Conservation (phyloP, 805 yeast species). For the Kuraishia molischiana region DNA sequence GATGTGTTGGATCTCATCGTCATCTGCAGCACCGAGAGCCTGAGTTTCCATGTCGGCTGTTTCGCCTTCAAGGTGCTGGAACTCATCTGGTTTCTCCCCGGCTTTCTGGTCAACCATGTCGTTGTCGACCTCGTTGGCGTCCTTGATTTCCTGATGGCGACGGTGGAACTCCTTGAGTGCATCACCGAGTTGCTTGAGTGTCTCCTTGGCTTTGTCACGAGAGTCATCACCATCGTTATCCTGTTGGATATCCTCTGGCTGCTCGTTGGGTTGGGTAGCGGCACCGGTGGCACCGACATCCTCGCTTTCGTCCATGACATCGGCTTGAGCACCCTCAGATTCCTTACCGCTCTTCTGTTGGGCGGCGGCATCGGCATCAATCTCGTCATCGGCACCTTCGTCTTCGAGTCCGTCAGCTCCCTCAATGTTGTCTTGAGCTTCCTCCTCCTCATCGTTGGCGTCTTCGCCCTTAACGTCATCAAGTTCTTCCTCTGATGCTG, state of each 20-base stretch:
- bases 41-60: conserved; percentile 76
- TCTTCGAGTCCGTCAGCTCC: conserved; percentile 19
- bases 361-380: conserved; percentile 22
- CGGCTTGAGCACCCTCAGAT: conserved; percentile 27
- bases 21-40: conserved; percentile 84
- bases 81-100: conserved; percentile 72
- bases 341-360: conserved; percentile 22
- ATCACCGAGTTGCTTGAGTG: conserved; percentile 85
- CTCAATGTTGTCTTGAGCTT: conserved; percentile 20
- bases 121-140: conserved; percentile 44
- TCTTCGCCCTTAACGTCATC: conserved; percentile 10
- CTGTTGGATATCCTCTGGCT: conserved; percentile 30
- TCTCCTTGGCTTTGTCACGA: conserved; percentile 60
- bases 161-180: conserved; percentile 85
- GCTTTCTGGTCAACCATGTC: conserved; percentile 41
- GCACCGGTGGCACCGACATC: conserved; percentile 63
- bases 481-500: conserved; percentile 14
- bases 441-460: conserved; percentile 22
- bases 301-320: conserved; percentile 32
- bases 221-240: conserved; percentile 39
- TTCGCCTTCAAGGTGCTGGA: conserved; percentile 75
- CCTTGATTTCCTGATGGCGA: conserved; percentile 79
- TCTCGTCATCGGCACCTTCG: conserved; percentile 21
- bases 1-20: conserved; percentile 67
- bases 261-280: conserved; percentile 25